Evolutionary conservation across 2,329 filamentous ascomycete genomes (phyloP), one percentile per base, ranked within the genome.

Genomic region (Endoconidiophora polonica): DNA sequence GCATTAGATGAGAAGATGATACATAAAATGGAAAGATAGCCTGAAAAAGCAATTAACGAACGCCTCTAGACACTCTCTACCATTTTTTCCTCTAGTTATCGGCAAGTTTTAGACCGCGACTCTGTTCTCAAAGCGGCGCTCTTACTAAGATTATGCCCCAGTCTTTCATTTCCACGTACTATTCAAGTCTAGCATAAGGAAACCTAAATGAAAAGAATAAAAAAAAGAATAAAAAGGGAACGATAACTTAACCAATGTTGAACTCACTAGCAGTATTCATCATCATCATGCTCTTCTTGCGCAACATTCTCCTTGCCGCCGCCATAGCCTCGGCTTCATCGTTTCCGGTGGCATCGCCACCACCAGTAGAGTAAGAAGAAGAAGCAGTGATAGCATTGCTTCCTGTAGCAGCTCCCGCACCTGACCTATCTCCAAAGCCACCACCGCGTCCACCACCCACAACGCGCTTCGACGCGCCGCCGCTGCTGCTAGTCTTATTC

Each of bases 231-330:
- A 9, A 29, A 5, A 29, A 29, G 3, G 9, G 26, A 5, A 29
- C 9, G 26, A 29, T 29, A 6, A 9, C n/a, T 26, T 48, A 81
- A 14, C 78, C 78, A 60, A 83, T 73, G 60, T 83, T 83, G 59
- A 83, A 83, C 65, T 83, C 79, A 55, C 71, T 71, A 18, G 77
- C 74, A 53, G 68, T 70, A 56, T 77, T 76, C 65, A 76, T 79
- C 66, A 74, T 74, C 66, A 77, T 67, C 75, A 76, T 81, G 63
- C 72, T 76, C 62, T 70, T 76, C 55, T 77, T 78, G 73, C 60
- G 76, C 72, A 61, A 77, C 70, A 60, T 53, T 70, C 46, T 73
- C 66, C 43, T 69, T 66, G 43, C 59, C 37, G 59, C 61, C 45
- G 58, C 56, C 40, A 66, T 63, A 3, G 66, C 68, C 56, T 66